phyloP scores from a whole-genome alignment of 441 rosid species.

The Manihot esculenta region DNA sequence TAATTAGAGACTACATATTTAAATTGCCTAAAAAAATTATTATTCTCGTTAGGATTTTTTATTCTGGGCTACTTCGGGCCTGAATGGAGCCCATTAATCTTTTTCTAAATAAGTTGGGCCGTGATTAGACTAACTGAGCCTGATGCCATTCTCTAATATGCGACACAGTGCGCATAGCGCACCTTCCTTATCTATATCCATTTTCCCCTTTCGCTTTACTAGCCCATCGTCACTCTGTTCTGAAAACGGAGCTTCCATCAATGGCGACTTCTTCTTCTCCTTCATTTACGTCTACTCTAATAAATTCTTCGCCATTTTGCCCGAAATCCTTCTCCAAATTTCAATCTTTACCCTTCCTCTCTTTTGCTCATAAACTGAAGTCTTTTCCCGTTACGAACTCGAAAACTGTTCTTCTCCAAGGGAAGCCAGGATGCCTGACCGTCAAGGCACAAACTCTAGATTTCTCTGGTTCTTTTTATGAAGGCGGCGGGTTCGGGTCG shows the following conservation, averaged over 20 bases:
- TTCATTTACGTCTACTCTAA: constrained; percentile 33
- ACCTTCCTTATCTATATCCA: constrained; percentile 26
- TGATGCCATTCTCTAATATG: neutral
- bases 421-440: constrained; percentile 21
- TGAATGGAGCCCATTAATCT: neutral
- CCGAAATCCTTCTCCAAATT: constrained; percentile 31
- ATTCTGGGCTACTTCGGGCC: neutral
- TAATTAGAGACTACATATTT: too few relatives aligned
- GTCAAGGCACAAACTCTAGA: constrained; percentile 65
- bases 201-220: neutral
- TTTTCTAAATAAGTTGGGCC: neutral
- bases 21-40: too few relatives aligned
- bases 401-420: constrained; percentile 22
- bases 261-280: constrained; percentile 25
- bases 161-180: neutral
- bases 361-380: constrained; percentile 41
- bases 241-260: constrained; percentile 25
- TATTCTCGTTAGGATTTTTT: too few relatives aligned
- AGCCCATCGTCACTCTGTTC: neutral
- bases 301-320: constrained; percentile 36
- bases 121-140: neutral
- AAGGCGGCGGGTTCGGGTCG: constrained; percentile 68
- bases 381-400: constrained; percentile 33
- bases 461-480: constrained; percentile 74
- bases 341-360: constrained; percentile 37